Conservation (phyloP, 495 filamentous ascomycete species). For the Viridothelium virens region DNA sequence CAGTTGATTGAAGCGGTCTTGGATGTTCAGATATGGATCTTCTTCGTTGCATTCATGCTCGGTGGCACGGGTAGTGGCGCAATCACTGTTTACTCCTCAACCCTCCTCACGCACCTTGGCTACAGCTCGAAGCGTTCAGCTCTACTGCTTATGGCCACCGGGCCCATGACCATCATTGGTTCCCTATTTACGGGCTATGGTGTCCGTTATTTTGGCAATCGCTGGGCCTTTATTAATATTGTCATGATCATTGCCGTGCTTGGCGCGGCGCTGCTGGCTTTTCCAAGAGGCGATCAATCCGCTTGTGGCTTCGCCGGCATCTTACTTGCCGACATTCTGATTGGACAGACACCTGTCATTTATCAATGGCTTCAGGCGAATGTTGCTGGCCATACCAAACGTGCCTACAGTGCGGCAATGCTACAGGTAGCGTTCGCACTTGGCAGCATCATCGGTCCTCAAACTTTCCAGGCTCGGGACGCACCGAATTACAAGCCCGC, state of each 20-base stretch:
- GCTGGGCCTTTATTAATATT: slow-evolving; percentile 13
- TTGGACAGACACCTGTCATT: slow-evolving; percentile 39
- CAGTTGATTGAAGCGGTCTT: slow-evolving; percentile 16
- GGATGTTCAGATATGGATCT: slow-evolving; percentile 23
- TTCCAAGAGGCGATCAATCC: slow-evolving; percentile 42
- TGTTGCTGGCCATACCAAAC: slow-evolving; percentile 48
- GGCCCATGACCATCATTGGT: slow-evolving; percentile 16
- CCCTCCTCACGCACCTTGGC: slow-evolving; percentile 24
- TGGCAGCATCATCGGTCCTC: slow-evolving; percentile 58
- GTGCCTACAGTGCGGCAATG: background rate
- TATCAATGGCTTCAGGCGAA: slow-evolving; percentile 42
- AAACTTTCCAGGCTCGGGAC: slow-evolving; percentile 53
- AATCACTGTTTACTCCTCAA: slow-evolving; percentile 19
- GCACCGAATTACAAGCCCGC: slow-evolving; percentile 55
- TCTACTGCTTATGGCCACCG: slow-evolving; percentile 21
- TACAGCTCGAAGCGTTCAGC: slow-evolving; percentile 16
- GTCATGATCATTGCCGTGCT: slow-evolving; percentile 15
- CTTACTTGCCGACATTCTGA: slow-evolving; percentile 54
- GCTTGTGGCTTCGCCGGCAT: slow-evolving; percentile 54
- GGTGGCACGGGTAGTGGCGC: slow-evolving; percentile 18
- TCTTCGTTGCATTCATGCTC: slow-evolving; percentile 25
- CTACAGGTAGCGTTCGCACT: slow-evolving; percentile 36
- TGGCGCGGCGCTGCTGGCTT: slow-evolving; percentile 29
- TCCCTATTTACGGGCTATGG: slow-evolving; percentile 14
- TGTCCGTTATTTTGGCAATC: slow-evolving; percentile 12